Evolutionary conservation across 305 asterid genomes (phyloP), one percentile per base, ranked within the genome.

Genomic region (Fraxinus latifolia): DNA sequence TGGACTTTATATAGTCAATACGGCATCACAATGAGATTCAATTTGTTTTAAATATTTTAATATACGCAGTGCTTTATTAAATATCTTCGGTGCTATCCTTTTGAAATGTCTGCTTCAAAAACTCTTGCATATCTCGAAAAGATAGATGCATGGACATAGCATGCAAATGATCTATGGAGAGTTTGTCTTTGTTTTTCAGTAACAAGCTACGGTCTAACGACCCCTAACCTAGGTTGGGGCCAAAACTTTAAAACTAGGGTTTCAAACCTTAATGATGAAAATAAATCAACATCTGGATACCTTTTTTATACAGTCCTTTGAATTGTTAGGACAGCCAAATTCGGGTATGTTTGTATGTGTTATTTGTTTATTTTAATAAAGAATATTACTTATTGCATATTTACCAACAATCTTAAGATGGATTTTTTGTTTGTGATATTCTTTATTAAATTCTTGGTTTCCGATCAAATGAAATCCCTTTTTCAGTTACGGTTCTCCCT

Each of bases 171-270:
- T 42, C 4, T 42, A 12, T 44, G 11, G n/a, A 44, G n/a, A 11
- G 53, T 44, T 44, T 44, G 53, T 11, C n/a, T 47, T 1, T n/a
- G 7, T 8, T 75, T 75, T 36, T 75, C 21, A 75, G 12, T 17
- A 37, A 17, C 78, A 37, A 74, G 60, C 34, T 74, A 74, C 7
- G 19, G 78, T 74, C 78, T 74, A 37, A 39, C 5, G 34, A 74
- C 78, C 34, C 36, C 34, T 75, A 75, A 75, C 79, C 65, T 75
- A 75, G 79, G 62, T 34, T 23, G 79, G 5, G 78, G 78, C 36
- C 8, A 75, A 75, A 75, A 17, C 62, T 19, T 14, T 58, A 37
- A 75, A 75, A 75, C 27, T 58, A 58, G 27, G 2, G 68, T 58
- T 58, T 2, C 27, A 47, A 15, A 47, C 55, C 17, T 44, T 44